Conservation (phyloP, 2,329 filamentous ascomycete genomes). For the Colletotrichum sp. region DNA sequence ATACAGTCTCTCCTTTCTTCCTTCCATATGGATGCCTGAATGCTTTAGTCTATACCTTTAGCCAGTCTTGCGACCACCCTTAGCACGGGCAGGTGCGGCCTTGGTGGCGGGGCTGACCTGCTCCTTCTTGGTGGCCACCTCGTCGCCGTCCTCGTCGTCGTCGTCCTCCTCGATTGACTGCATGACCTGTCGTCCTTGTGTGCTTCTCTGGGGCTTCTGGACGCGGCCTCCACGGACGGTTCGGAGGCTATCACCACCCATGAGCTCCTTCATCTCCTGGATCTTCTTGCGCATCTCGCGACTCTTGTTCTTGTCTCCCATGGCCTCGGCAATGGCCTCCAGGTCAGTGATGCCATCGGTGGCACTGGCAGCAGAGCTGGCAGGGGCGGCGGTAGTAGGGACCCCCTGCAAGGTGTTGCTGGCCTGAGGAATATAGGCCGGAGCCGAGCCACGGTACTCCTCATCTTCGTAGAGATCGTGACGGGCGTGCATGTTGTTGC, state of each 20-base stretch:
- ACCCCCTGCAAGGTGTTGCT: neutral
- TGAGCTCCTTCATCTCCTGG: conserved; percentile 1
- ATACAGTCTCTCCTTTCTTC: neutral
- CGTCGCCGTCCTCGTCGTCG: neutral
- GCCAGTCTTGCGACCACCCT: neutral
- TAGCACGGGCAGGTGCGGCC: neutral
- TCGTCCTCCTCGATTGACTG: neutral
- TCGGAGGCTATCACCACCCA: neutral
- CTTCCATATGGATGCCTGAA: neutral
- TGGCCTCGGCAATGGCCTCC: neutral
- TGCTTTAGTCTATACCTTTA: neutral
- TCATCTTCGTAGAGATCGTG: conserved; percentile 8
- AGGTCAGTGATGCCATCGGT: neutral
- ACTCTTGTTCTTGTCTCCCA: neutral
- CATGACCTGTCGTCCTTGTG: neutral
- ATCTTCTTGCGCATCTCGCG: conserved; percentile 2
- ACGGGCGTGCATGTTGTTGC: neutral
- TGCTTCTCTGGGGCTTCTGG: neutral
- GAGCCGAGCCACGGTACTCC: neutral
- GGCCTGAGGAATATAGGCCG: neutral
- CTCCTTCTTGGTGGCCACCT: neutral
- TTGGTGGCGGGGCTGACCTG: neutral
- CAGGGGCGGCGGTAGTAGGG: neutral
- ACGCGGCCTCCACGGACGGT: neutral
- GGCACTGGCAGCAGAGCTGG: neutral